Evolutionary conservation across 2,329 filamentous ascomycete genomes (phyloP).

Genomic region (Alternaria ethzedia): DNA sequence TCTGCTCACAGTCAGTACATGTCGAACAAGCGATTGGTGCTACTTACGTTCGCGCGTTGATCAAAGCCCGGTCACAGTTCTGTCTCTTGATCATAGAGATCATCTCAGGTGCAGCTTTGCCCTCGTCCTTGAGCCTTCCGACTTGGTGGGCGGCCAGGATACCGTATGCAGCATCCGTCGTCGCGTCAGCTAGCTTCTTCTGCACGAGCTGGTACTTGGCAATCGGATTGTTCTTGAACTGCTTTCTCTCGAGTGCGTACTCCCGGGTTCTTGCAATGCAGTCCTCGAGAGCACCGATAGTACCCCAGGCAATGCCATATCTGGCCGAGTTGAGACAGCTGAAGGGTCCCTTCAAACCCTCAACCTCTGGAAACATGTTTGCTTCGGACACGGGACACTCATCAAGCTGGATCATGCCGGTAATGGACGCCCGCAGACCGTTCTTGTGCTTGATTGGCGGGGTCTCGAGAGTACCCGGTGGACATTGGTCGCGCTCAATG

Average conservation of each 20-base stretch:
- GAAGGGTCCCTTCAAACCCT: constrained; percentile 88
- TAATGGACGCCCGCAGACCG: constrained; percentile 88
- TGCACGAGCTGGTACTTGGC: constrained; percentile 97
- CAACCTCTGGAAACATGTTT: constrained; percentile 92
- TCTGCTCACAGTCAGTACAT: constrained; percentile 46
- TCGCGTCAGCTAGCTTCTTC: constrained; percentile 94
- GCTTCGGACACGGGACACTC: constrained; percentile 84
- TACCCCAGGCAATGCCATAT: constrained; percentile 91
- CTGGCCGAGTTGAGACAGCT: constrained; percentile 92
- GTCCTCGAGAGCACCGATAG: constrained; percentile 93
- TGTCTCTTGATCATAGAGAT: constrained; percentile 96
- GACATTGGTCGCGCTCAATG: constrained; percentile 83
- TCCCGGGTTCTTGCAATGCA: constrained; percentile 79
- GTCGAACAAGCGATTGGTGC: neutral
- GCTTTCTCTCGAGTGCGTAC: constrained; percentile 90
- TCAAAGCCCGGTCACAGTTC: constrained; percentile 90
- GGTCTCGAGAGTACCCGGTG: constrained; percentile 87
- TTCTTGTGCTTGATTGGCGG: constrained; percentile 95
- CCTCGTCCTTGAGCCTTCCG: constrained; percentile 88
- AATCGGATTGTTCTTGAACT: constrained; percentile 94
- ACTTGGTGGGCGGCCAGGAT: constrained; percentile 91
- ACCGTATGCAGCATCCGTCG: constrained; percentile 88
- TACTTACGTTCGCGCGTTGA: constrained; percentile 71
- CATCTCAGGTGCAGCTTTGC: constrained; percentile 90
- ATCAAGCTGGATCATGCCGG: constrained; percentile 97